Evolutionary conservation across 192 early-diverging fungal genomes (phyloP).

Genomic region (Backusella macrospora): DNA sequence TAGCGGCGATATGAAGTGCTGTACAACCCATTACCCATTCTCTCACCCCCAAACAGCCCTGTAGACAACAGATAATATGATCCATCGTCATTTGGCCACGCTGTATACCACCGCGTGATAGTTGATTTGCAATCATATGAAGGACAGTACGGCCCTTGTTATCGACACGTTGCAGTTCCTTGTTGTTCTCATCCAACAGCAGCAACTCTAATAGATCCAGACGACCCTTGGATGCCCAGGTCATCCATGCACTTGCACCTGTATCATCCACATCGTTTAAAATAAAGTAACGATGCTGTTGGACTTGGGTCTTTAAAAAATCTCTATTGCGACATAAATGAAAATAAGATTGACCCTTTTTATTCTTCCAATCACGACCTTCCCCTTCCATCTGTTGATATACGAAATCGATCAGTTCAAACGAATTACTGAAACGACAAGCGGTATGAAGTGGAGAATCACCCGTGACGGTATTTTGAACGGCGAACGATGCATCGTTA

Average conservation of each 20-base stretch:
- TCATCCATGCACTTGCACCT: conserved; percentile 40
- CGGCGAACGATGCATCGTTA: not conserved
- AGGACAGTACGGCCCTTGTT: conserved; percentile 9
- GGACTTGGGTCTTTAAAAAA: conserved; percentile 21
- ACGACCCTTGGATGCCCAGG: conserved; percentile 41
- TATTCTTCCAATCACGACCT: conserved; percentile 32
- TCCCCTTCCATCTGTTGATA: not conserved
- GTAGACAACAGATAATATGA: conserved; percentile 18
- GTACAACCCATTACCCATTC: conserved; percentile 44
- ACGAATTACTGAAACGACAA: not conserved
- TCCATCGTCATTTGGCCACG: conserved; percentile 26
- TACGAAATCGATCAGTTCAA: not conserved
- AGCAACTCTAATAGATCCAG: conserved; percentile 32
- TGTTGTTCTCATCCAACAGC: not conserved
- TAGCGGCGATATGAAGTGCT: conserved; percentile 45
- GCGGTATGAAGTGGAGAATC: conserved; percentile 5
- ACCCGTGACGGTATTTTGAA: conserved; percentile 3
- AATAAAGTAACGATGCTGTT: conserved; percentile 17
- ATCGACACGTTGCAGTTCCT: not conserved
- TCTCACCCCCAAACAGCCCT: conserved; percentile 25
- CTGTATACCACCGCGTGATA: conserved; percentile 19
- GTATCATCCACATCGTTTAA: conserved; percentile 35
- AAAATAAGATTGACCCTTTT: conserved; percentile 42
- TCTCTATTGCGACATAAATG: conserved; percentile 39
- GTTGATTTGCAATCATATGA: not conserved